Evolutionary conservation across 1,139 yeast genomes (phyloP), one percentile per base, ranked within the genome.

Genomic region (Scheffersomyces cryptocercus): DNA sequence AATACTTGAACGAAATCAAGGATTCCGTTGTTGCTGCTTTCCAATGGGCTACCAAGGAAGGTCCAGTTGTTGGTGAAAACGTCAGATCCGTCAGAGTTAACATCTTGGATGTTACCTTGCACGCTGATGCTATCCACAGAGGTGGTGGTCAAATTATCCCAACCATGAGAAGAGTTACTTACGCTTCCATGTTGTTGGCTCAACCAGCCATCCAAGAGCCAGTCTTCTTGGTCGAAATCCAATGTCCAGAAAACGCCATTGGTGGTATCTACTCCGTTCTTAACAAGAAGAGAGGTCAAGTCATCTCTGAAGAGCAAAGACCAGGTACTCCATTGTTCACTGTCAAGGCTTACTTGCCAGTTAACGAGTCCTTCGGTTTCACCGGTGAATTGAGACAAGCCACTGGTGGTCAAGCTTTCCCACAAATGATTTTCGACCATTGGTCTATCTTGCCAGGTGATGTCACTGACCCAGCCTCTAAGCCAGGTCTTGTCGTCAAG

Each of bases 351-450:
- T 88, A 89, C 95, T 82, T 91, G 79, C 99, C 99, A 76, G 98
- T 93, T 68, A 93, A 93, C 81, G 99, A 93, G 84, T 93, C 99
- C 52, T 93, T 93, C 85, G 99, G 99, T 87, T 93, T 93, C 97
- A 87, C 97, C 67, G 93, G 95, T 81, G 96, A 90, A 70, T 88
- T 93, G 73, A 90, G 99, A 85, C 97, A 91, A 82, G 97, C 98
- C 70, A 93, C 99, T 68, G 97, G 97, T 88, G 99, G 99, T 79
- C 99, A 93, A 85, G 99, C 99, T 75, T 93, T 93, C 98, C 99
- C 99, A 81, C 98, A 91, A 83, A 84, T 93, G 95, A 93, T 93
- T 77, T 93, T 93, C 79, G 98, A 91, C 76, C 99, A 93, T 77
- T 93, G 98, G 98, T 82, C 89, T 59, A 75, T 87, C 66, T 80